Evolutionary conservation across 1,139 yeast species (phyloP), one percentile per base, ranked within the genome.

Genomic region (Sugiyamaella xylanicola): DNA sequence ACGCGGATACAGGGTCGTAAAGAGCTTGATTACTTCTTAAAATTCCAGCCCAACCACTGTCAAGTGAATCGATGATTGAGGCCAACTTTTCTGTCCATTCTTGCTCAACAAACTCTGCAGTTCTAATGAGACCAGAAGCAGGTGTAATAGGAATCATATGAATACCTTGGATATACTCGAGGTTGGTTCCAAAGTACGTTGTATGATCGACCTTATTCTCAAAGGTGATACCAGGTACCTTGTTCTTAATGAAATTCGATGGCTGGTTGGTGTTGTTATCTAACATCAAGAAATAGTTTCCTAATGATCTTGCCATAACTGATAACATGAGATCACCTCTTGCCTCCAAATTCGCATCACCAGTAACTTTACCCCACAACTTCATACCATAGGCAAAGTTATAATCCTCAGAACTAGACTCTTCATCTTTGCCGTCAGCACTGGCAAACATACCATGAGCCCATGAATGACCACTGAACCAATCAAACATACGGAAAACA

Each of bases 141-240:
- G 97, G 93, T 0, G 96, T 90, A 48, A 89, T 76, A 21, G 99
- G 96, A 57, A 93, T 78, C 86, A 95, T 93, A 69, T 93, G 98
- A 60, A 93, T 92, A 68, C 97, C 97, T 67, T 92, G 98, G 54
- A 93, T 91, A 70, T 87, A 93, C 71, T 92, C 93, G 42, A 77
- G 68, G 55, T 82, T 78, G 64, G 78, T 78, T 2, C 97, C 97
- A 66, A 91, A 91, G 73, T 85, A 91, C 1, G 97, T 93, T 2
- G 97, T 90, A 73, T 89, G 96, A 64, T 89, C 96, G 57, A 89
- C 74, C 74, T 93, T 92, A 73, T 92, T 92, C 71, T 92, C 97
- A 70, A 83, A 87, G 9, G 73, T 67, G 61, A 88, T 87, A 61
- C 96, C 96, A 47, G 88, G 76, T 20, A 86, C 92, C 68, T 81